Evolutionary conservation across 176 grass and related monocot species (phyloP), one percentile per base, ranked within the genome.

Genomic region (Oropetium thomaeum): DNA sequence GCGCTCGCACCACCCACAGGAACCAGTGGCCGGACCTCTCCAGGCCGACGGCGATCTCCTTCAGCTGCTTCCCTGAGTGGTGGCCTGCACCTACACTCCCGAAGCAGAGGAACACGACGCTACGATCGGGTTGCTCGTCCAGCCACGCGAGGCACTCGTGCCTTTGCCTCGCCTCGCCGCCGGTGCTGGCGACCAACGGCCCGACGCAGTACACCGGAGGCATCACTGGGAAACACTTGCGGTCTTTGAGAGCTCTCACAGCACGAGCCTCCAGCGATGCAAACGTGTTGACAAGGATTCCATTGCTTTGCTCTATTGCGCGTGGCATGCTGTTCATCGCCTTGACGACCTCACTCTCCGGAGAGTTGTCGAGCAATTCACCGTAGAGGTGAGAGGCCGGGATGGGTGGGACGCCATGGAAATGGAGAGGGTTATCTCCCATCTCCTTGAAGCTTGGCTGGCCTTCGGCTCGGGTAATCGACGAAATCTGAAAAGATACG

Each of bases 31-130:
- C 76, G 13, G 83, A 81, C 14, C 20, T 76, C 75, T 89, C 90
- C 1, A 93, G 5, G 2, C 89, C 89, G 0, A 4, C 11, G 0
- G 89, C 89, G 7, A 92, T 79, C 74, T 92, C 89, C 37, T 12
- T 52, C 0, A 92, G 17, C 70, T 82, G 70, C 10, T 0, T 2
- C 51, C 30, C 62, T 0, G 49, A 47, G n/a, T 66, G 23, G 10
- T 10, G 25, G 5, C 8, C 25, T 0, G 32, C 1, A 29, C 79
- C 85, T 17, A 2, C 26, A 78, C 86, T 82, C 10, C 83, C 90
- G 60, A 93, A 93, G 62, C 80, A 93, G 61, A 93, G 67, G 58
- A 89, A 87, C 57, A 82, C 81, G 0, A 90, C 91, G 43, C 84
- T 85, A 22, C 4, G 69, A 5, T 23, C 29, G 8, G 81, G 91